Conservation (phyloP, 352 stramenopile species). For the Phytopythium cucurbitacearum region DNA sequence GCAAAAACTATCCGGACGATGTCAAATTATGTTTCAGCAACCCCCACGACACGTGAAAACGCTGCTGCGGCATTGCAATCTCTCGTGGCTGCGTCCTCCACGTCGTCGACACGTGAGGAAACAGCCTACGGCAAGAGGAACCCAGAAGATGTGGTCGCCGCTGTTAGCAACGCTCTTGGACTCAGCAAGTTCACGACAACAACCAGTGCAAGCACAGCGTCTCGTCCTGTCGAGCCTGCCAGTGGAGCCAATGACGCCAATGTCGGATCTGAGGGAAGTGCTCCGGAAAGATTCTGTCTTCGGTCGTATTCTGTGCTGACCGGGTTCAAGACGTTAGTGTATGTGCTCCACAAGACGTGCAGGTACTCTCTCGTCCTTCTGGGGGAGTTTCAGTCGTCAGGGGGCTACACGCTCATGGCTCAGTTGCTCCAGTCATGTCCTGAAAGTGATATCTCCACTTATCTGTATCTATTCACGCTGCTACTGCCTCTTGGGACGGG, state of each 20-base stretch:
- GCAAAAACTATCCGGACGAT: conserved; percentile 45
- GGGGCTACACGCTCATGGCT: conserved; percentile 56
- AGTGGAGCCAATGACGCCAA: neutral
- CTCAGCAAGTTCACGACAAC: conserved; percentile 17
- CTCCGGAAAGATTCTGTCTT: conserved; percentile 23
- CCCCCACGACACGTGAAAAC: conserved; percentile 20
- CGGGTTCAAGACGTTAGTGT: conserved; percentile 50
- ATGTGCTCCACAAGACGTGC: conserved; percentile 59
- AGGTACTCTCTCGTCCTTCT: conserved; percentile 58
- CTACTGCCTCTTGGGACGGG: conserved; percentile 56
- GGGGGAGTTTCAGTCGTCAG: conserved; percentile 57
- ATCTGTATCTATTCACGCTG: conserved; percentile 50
- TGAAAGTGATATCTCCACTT: conserved; percentile 31
- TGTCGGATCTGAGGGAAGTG: conserved; percentile 1
- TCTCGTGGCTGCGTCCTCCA: neutral
- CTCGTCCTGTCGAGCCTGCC: neutral
- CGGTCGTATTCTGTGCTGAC: conserved; percentile 41
- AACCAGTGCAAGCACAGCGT: conserved; percentile 1
- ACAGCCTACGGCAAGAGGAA: conserved; percentile 2
- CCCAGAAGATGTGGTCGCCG: conserved; percentile 26
- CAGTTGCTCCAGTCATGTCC: conserved; percentile 31
- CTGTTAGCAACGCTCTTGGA: conserved; percentile 64
- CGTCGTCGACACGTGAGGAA: conserved; percentile 1
- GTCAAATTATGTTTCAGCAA: conserved; percentile 26
- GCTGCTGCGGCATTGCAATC: conserved; percentile 26